phyloP scores from a whole-genome alignment of 176 grass and related monocot genomes.

The Raddia distichophylla region DNA sequence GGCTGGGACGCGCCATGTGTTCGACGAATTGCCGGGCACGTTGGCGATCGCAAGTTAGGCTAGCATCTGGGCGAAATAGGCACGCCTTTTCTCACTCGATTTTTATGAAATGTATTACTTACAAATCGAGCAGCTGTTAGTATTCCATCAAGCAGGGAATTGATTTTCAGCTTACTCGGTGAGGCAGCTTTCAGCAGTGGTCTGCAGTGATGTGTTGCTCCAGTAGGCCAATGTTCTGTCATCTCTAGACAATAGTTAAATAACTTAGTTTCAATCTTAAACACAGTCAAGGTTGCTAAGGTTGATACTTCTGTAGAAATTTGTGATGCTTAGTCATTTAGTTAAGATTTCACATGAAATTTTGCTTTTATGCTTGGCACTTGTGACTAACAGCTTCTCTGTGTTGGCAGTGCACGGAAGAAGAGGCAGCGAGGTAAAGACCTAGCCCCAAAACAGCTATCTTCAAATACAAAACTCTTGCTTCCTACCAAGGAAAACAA shows the following conservation, averaged over 20 bases:
- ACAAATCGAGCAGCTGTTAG: background rate
- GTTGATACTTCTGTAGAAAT: no score
- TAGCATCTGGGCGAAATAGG: background rate
- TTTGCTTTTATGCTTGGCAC: background rate
- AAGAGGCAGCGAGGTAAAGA: constrained; percentile 41
- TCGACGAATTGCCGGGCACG: background rate
- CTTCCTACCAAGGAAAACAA: background rate
- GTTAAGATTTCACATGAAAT: background rate
- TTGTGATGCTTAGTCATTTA: background rate
- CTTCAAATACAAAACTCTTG: constrained; percentile 28
- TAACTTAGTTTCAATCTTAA: no score
- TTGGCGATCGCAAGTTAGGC: background rate
- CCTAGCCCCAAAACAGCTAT: background rate
- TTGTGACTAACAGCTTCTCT: background rate
- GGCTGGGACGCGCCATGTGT: background rate
- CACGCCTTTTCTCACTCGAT: background rate
- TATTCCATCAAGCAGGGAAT: background rate
- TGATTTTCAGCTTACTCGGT: background rate
- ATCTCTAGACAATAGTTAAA: no score
- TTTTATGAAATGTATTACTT: background rate
- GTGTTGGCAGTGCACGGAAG: constrained; percentile 38
- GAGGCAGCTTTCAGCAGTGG: background rate
- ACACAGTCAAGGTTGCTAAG: no score
- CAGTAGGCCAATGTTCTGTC: no score
- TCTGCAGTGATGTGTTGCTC: no score